Conservation (phyloP, 1,284 basidiomycete genomes). For the Chalciporus sp. region DNA sequence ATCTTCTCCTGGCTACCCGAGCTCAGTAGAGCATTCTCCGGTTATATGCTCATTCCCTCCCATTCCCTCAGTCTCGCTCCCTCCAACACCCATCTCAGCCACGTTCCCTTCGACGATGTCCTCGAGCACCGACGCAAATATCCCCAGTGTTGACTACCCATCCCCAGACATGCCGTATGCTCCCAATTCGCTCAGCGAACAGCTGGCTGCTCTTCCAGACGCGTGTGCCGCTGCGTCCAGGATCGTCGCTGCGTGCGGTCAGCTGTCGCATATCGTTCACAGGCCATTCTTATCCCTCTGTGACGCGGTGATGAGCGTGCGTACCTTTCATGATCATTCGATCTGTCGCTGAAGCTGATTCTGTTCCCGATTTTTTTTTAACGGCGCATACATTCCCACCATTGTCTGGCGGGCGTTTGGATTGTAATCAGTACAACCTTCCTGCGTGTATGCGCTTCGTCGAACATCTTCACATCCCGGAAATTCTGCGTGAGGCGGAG, state of each 20-base stretch:
- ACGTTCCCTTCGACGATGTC: slow-evolving; percentile 17
- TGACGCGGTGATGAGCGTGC: slow-evolving; percentile 66
- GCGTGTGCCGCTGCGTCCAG: slow-evolving; percentile 60
- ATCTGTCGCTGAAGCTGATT: slow-evolving; percentile 4
- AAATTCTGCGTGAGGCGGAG: slow-evolving; percentile 65
- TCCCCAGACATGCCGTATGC: slow-evolving; percentile 54
- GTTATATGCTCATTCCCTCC: slow-evolving; percentile 19
- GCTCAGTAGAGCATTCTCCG: slow-evolving; percentile 22
- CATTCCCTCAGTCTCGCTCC: slow-evolving; percentile 32
- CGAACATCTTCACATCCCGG: slow-evolving; percentile 65
- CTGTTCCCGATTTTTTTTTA: background rate
- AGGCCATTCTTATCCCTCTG: slow-evolving; percentile 66
- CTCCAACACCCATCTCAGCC: slow-evolving; percentile 30
- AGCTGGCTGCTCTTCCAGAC: slow-evolving; percentile 56
- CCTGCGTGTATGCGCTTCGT: slow-evolving; percentile 69
- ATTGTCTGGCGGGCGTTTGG: background rate
- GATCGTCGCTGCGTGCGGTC: slow-evolving; percentile 68
- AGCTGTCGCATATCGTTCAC: slow-evolving; percentile 63
- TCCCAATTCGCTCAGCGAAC: slow-evolving; percentile 49
- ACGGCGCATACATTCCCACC: slow-evolving; percentile 16
- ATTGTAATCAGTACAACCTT: slow-evolving; percentile 59
- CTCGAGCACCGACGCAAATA: background rate
- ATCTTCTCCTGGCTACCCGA: slow-evolving; percentile 22
- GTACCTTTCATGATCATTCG: slow-evolving; percentile 23
- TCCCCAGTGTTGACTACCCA: slow-evolving; percentile 54